phyloP scores from a whole-genome alignment of 1,139 yeast species.

The Kodamaea fungicola region DNA sequence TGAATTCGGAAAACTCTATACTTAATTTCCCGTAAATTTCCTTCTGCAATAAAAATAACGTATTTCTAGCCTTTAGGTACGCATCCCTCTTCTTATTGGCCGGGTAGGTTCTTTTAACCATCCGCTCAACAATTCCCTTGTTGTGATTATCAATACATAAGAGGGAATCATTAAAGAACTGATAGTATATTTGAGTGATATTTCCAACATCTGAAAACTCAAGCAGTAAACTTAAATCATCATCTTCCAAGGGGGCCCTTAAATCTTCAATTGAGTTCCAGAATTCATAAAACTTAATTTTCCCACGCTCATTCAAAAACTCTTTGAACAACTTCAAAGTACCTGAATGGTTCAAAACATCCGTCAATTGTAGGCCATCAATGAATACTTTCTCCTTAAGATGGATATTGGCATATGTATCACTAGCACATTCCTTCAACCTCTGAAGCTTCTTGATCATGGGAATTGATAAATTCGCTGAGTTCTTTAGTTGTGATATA shows the following conservation, averaged over 20 bases:
- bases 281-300: conserved; percentile 48
- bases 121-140: conserved; percentile 5
- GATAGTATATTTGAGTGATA: conserved; percentile 21
- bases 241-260: conserved; percentile 68
- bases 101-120: conserved; percentile 5
- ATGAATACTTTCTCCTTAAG: conserved; percentile 5
- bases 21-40: conserved; percentile 48
- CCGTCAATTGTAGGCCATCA: conserved; percentile 11
- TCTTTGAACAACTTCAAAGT: conserved; percentile 51
- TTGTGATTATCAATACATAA: conserved; percentile 8
- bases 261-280: conserved; percentile 68
- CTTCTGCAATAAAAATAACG: conserved; percentile 55
- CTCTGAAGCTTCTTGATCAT: conserved; percentile 12
- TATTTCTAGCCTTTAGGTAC: conserved; percentile 50
- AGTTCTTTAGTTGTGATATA: conserved; percentile 16
- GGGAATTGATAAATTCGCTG: not conserved
- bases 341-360: conserved; percentile 35
- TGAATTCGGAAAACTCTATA: conserved; percentile 56
- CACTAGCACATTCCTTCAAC: conserved; percentile 10
- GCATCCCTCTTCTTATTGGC: conserved; percentile 7
- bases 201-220: conserved; percentile 47
- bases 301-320: conserved; percentile 49
- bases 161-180: conserved; percentile 4
- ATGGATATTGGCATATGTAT: conserved; percentile 6
- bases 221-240: conserved; percentile 24